Evolutionary conservation across 495 filamentous ascomycete genomes (phyloP).

Genomic region (Talaromyces adpressus): DNA sequence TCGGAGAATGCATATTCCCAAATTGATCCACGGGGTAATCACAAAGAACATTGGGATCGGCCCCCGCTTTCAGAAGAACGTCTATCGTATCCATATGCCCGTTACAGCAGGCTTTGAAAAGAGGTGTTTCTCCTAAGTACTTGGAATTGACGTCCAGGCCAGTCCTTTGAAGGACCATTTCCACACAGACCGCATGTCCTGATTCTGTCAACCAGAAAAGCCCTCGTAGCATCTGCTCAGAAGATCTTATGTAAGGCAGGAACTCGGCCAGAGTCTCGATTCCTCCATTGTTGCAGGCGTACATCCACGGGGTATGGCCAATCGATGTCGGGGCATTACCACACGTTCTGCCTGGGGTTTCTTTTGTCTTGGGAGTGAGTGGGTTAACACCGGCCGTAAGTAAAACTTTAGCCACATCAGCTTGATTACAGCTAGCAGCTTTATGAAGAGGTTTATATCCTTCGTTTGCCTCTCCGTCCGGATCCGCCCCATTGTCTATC

Average conservation of each 20-base stretch:
- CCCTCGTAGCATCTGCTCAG: background rate
- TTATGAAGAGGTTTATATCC: slow-evolving; percentile 22
- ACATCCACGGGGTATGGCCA: slow-evolving; percentile 16
- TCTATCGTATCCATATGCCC: slow-evolving; percentile 12
- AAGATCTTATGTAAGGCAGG: slow-evolving; percentile 10
- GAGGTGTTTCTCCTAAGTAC: slow-evolving; percentile 2
- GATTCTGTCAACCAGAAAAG: slow-evolving; percentile 13
- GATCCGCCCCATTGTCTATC: slow-evolving; percentile 18
- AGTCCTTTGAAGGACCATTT: slow-evolving; percentile 11
- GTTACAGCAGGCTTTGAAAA: slow-evolving; percentile 14
- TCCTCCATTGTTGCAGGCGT: slow-evolving; percentile 14
- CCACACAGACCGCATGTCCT: slow-evolving; percentile 9
- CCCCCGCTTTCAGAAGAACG: slow-evolving; percentile 16
- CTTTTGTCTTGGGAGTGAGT: slow-evolving; percentile 19
- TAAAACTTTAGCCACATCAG: slow-evolving; percentile 15
- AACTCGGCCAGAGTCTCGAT: slow-evolving; percentile 13
- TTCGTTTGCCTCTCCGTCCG: slow-evolving; percentile 12
- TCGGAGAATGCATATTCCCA: background rate
- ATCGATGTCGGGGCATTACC: slow-evolving; percentile 12
- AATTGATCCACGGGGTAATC: background rate
- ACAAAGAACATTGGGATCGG: slow-evolving; percentile 16
- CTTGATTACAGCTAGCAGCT: slow-evolving; percentile 17
- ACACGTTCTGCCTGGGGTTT: slow-evolving; percentile 12
- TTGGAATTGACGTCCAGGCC: slow-evolving; percentile 13
- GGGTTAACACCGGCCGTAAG: slow-evolving; percentile 23